Percentiles rank a stretch among this genome's conserved stretches.
These are phyloP conservation scores for barrel medic (Medicago truncatula) DNA, from an alignment of 306 rosid genomes.

Conservation along the genomic window MtrunA17r5.0-ANR NC_053046.1:30903501-30904000, in stretches of 20 bases:
- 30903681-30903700: constrained; percentile 32
- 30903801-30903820: no score
- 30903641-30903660: constrained; percentile 31
- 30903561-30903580: not conserved
- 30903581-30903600: constrained; percentile 15
- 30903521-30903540: no score
- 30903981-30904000: not conserved
- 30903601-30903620: not conserved
- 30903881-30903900: constrained; percentile 21
- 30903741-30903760: no score
- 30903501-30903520: no score
- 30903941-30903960: not conserved
- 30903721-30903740: not conserved
- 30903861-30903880: constrained; percentile 14
- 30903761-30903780: no score
- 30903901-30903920: not conserved
- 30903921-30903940: constrained; percentile 12
- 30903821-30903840: not conserved
- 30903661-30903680: constrained; percentile 10
- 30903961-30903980: not conserved
- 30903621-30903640: constrained; percentile 32
- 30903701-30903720: constrained; percentile 18
- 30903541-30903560: not conserved
- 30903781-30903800: no score
- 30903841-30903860: constrained; percentile 15